Conservation (phyloP, 306 rosid species). For the Purshia tridentata region DNA sequence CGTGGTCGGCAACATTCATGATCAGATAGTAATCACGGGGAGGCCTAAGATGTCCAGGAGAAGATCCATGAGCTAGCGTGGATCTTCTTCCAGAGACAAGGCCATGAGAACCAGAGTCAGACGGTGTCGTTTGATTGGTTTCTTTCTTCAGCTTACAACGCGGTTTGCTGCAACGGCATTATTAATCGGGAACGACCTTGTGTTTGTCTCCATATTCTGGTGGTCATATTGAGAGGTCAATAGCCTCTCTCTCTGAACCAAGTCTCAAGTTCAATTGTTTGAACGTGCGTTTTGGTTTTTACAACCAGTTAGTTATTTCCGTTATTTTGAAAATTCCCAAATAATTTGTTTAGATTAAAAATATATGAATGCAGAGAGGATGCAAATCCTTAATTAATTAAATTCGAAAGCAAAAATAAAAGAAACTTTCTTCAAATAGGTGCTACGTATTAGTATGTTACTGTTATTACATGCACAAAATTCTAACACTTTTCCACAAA, state of each 20-base stretch:
- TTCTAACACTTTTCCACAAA: no score
- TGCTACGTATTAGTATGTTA: no score
- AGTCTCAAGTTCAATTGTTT: not conserved
- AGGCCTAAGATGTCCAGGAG: slow-evolving; percentile 5
- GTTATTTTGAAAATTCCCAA: no score
- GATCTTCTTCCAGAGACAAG: not conserved
- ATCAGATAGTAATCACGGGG: not conserved
- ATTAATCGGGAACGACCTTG: not conserved
- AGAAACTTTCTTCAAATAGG: no score
- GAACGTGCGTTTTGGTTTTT: not conserved
- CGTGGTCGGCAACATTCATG: not conserved
- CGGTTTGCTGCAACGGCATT: not conserved
- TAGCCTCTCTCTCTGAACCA: slow-evolving; percentile 3
- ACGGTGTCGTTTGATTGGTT: not conserved
- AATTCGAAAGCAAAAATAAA: no score
- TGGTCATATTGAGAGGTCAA: not conserved
- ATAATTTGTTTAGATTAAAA: no score
- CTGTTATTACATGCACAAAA: no score
- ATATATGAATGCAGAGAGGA: no score
- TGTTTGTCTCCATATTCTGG: not conserved
- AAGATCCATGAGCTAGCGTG: slow-evolving; percentile 5
- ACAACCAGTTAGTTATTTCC: no score
- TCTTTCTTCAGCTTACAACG: not conserved
- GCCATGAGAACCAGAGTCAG: not conserved
- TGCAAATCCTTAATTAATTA: no score